Evolutionary conservation across 495 filamentous ascomycete genomes (phyloP), one percentile per base, ranked within the genome.

Genomic region (Daldinia caldariorum): DNA sequence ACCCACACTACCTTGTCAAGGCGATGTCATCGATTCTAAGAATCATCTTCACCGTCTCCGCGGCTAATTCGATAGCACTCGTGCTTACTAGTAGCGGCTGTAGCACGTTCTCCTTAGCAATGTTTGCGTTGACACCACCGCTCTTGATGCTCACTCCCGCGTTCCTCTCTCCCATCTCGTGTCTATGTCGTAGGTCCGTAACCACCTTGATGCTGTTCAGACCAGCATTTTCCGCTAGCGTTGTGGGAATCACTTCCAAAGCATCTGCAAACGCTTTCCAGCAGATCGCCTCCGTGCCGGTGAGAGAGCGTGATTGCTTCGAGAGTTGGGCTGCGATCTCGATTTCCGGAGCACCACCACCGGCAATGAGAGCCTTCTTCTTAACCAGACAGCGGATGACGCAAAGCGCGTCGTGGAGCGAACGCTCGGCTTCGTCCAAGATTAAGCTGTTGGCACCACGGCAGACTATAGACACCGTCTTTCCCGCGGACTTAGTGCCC

Each of bases 251-350:
- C 7, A 99, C 92, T 83, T 99, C 95, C 85, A 99, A 91, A 31
- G 95, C 95, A 69, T 98, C 96, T 8, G 95, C 95, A 70, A 99
- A 99, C 9, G 94, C 94, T 79, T 97, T 97, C 91, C 92, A 99
- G 86, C 95, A 99, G 75, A 99, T 97, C 34, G 92, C 88, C 77
- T 99, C 95, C 18, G 95, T 97, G 58, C 96, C 96, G 0, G 87
- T 89, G 35, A 97, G 86, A 49, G 87, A 87, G 72, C 92, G 90
- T n/a, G 94, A 88, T 73, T 92, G 89, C 80, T 90, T 90, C 59
- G 89, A 86, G 14, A 99, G 86, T 49, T 89, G 82, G 41, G 94
- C 89, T 10, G 95, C 91, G 67, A 98, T 93, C 80, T 97, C 92
- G 65, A 98, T 94, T 79, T 99, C 95, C 10, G 95, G 92, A 8